phyloP scores from a whole-genome alignment of 768 basidiomycete species.

The Lactarius hatsudake region DNA sequence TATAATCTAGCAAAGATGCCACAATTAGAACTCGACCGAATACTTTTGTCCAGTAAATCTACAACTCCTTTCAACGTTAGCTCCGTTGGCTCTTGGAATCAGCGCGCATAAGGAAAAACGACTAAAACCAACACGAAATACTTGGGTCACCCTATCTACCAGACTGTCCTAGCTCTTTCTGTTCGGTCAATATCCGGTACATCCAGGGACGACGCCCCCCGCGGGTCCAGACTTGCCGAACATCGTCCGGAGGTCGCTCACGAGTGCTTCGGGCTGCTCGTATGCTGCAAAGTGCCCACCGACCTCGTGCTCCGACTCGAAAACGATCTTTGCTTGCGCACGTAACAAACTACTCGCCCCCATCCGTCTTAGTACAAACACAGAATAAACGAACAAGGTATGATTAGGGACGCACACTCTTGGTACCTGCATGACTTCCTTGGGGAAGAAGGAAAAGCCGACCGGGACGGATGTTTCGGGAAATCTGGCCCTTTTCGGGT shows the following conservation, averaged over 20 bases:
- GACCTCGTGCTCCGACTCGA: too few species aligned
- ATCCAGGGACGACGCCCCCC: slow-evolving; percentile 44
- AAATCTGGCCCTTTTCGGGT: background rate
- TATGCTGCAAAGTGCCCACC: too few species aligned
- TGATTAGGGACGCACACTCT: slow-evolving; percentile 36
- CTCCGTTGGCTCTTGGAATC: too few species aligned
- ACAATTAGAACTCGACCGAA: too few species aligned
- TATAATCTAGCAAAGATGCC: too few species aligned
- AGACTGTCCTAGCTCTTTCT: background rate
- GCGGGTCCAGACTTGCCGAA: slow-evolving; percentile 52
- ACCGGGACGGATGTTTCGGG: slow-evolving; percentile 38
- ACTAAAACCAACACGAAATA: background rate
- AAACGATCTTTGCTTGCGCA: too few species aligned
- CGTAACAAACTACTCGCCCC: too few species aligned
- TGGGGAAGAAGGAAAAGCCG: slow-evolving; percentile 52
- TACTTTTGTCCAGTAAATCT: too few species aligned
- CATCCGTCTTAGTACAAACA: background rate
- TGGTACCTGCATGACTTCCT: slow-evolving; percentile 38
- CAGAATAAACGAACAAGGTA: background rate
- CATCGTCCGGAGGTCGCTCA: slow-evolving; percentile 52
- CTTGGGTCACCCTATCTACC: background rate
- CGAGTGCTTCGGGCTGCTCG: slow-evolving; percentile 47
- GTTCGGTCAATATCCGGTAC: background rate
- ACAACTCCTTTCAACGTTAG: too few species aligned
- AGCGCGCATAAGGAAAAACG: too few species aligned